Base-by-base conservation (phyloP, 2,329 filamentous ascomycete species). In the Apiospora arundinis region DNA sequence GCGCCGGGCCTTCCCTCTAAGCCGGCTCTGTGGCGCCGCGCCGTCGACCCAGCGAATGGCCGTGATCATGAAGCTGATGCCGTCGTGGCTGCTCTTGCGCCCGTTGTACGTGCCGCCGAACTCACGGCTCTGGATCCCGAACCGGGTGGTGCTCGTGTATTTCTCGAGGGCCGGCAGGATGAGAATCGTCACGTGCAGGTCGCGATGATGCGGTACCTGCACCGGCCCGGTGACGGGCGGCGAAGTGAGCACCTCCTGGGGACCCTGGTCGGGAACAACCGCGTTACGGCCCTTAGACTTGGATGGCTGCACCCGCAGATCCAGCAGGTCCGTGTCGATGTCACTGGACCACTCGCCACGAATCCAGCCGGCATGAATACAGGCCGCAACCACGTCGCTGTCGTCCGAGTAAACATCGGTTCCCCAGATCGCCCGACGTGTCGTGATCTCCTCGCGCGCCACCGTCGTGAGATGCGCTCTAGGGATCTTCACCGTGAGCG, bases 401-500 rank as follows among this genome's bases (percentile, higher is more conserved):
- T 99, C 96, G 76, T 99, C 96, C 0, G 95, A 97, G 79, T 98
- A 98, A 8, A 99, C 89, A 48, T 97, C 95, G 0, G 94, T 96
- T 0, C 96, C 96, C 95, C 95, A 99, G 0, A 99, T 81, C 9
- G 93, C 93, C 25, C 92, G 89, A 45, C 94, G 89, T 9, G 90
- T 84, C 14, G 95, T 97, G 69, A 98, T 95, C 75, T 97, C 93
- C 79, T 96, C 93, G 42, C 95, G 89, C 32, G 93, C 89, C 9
- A 86, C 83, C 0, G 90, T 81, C 11, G 89, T 89, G 9, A 99
- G 85, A 77, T 96, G 94, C 67, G 93, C 89, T 40, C 93, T 90
- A 2, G 95, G 92, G 8, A 99, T 91, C 76, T 96, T 94, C 73
- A 99, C 88, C 0, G 94, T 98, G 74, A 97, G 90, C 0, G 93